Percentiles rank a stretch among this genome's conserved stretches.
Evolutionary conservation across 2,329 filamentous ascomycete genomes (phyloP).

Genomic region (Colletotrichum filicis): DNA sequence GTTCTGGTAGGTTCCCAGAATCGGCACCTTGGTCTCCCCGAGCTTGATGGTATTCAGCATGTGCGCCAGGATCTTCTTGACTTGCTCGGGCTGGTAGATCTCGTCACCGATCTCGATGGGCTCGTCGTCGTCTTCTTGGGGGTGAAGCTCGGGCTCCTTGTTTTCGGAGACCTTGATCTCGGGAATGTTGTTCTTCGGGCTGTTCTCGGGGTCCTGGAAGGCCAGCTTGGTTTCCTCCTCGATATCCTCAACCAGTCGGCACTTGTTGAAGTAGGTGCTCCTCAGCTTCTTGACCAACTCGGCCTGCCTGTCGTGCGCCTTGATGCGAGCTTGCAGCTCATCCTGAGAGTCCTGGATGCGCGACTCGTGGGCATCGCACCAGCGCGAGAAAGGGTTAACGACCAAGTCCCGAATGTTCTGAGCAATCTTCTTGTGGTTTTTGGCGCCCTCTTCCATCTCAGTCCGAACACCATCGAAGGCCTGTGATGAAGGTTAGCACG

Average conservation of each 20-base stretch:
- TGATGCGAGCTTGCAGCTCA: constrained; percentile 89
- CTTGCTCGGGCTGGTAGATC: constrained; percentile 83
- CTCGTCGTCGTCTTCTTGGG: constrained; percentile 80
- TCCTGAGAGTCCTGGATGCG: constrained; percentile 95
- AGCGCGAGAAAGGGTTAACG: constrained; percentile 91
- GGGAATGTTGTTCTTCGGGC: constrained; percentile 75
- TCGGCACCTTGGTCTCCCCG: constrained; percentile 93
- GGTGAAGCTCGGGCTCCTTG: constrained; percentile 68
- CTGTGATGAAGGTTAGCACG: constrained; percentile 55
- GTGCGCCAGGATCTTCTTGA: constrained; percentile 89
- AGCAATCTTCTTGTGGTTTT: constrained; percentile 94
- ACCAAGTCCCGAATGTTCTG: constrained; percentile 97
- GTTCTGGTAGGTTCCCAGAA: constrained; percentile 94
- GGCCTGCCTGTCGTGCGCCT: constrained; percentile 91
- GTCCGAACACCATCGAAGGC: constrained; percentile 93
- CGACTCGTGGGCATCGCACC: constrained; percentile 94
- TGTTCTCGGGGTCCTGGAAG: constrained; percentile 86
- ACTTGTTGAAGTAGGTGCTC: constrained; percentile 99
- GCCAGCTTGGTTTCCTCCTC: constrained; percentile 99
- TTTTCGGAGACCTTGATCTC: constrained; percentile 89
- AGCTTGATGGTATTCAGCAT: constrained; percentile 89
- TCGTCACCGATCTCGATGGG: constrained; percentile 92
- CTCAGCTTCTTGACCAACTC: constrained; percentile 92
- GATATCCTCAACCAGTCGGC: constrained; percentile 91
- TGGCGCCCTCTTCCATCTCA: constrained; percentile 91